A percentile compares a stretch with the other conserved stretches of the same genome.
Conservation (phyloP, 2,329 filamentous ascomycete species). For the Aspergillus amoenus region DNA sequence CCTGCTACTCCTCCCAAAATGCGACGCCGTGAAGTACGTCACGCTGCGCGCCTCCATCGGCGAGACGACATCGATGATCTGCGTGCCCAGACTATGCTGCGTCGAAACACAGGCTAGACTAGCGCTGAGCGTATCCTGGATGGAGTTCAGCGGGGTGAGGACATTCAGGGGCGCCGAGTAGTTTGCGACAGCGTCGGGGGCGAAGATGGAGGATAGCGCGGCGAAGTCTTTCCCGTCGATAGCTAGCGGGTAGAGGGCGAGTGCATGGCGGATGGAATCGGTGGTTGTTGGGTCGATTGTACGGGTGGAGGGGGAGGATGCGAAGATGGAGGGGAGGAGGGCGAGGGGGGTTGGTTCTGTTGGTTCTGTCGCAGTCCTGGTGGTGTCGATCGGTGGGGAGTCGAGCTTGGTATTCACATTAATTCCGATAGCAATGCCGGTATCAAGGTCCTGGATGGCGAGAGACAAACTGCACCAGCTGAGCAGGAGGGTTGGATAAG, state of each 20-base stretch:
- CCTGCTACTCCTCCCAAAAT: constrained; percentile 9
- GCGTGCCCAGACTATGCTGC: constrained; percentile 16
- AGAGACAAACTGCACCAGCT: too few relatives aligned
- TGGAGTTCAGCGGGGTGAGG: constrained; percentile 6
- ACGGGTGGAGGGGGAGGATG: not conserved
- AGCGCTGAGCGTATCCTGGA: constrained; percentile 9
- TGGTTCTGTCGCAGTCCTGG: too few relatives aligned
- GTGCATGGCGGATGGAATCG: constrained; percentile 1
- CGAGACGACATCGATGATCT: constrained; percentile 11
- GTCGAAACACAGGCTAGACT: constrained; percentile 16
- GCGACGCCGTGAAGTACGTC: constrained; percentile 14
- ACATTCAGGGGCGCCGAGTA: constrained; percentile 20
- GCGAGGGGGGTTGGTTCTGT: too few relatives aligned
- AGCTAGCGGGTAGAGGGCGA: not conserved
- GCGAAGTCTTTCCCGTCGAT: constrained; percentile 9
- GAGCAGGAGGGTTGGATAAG: too few relatives aligned
- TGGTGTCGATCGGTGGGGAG: too few relatives aligned
- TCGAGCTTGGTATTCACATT: too few relatives aligned
- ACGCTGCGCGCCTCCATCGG: constrained; percentile 7
- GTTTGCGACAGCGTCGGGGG: constrained; percentile 13
- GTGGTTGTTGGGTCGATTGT: not conserved
- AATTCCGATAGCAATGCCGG: too few relatives aligned
- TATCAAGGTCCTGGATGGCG: too few relatives aligned
- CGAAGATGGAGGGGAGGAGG: not conserved
- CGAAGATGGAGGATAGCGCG: constrained; percentile 11